phyloP scores from a whole-genome alignment of 208 protist genomes.

The Acanthamoeba lenticulata region DNA sequence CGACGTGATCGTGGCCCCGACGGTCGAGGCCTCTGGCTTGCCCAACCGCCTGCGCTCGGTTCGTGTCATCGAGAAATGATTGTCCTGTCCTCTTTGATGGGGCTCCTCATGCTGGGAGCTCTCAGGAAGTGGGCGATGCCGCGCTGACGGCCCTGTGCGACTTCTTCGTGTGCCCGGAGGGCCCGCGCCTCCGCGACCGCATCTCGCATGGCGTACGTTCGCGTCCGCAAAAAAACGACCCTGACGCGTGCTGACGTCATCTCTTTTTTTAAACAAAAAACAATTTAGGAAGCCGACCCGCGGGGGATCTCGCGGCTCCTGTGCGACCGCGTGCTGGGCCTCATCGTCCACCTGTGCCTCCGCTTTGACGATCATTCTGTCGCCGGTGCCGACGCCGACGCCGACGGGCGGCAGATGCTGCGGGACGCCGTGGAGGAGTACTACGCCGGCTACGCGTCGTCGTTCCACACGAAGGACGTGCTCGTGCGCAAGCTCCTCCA shows the following conservation, averaged over 20 bases:
- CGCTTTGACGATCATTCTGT: background rate
- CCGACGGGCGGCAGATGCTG: background rate
- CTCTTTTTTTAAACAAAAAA: background rate
- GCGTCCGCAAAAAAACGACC: too few species aligned
- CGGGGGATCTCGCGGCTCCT: slow-evolving; percentile 1
- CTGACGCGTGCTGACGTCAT: background rate
- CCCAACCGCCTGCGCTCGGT: background rate
- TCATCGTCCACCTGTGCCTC: slow-evolving; percentile 7
- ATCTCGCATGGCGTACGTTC: slow-evolving; percentile 60
- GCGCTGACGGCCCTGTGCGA: background rate
- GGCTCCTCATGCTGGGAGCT: background rate
- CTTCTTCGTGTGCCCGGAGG: slow-evolving; percentile 38
- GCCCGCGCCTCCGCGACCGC: slow-evolving; percentile 54
- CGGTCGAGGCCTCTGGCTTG: background rate
- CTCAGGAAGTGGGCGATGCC: background rate
- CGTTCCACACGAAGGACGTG: slow-evolving; percentile 57
- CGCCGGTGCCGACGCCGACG: background rate
- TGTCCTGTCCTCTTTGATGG: background rate
- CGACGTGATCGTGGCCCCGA: background rate
- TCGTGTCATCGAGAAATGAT: background rate
- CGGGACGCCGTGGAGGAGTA: background rate
- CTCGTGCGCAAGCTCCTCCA: background rate
- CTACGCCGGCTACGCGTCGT: slow-evolving; percentile 27
- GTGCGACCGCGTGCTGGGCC: slow-evolving; percentile 30
- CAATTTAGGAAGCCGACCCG: slow-evolving; percentile 51